Percentiles rank a stretch among this genome's conserved stretches.
Conservation (phyloP, 2,329 filamentous ascomycete genomes). For the Beauveria brongniartii region DNA sequence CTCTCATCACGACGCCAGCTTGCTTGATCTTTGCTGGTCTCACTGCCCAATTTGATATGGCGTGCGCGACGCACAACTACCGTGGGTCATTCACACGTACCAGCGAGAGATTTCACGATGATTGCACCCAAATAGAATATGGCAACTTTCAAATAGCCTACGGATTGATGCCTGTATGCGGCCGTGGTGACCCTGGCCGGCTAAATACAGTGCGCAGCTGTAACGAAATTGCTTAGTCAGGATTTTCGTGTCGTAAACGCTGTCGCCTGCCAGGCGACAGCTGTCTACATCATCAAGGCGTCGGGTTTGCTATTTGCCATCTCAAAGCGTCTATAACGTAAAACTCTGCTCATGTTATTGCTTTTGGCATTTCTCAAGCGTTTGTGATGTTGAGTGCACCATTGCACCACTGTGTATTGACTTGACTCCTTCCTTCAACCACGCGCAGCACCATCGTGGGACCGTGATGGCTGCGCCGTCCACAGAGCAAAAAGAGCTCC, state of each 20-base stretch:
- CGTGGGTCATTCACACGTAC: too few species aligned
- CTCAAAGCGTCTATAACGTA: neutral
- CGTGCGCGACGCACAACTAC: too few species aligned
- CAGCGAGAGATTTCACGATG: too few species aligned
- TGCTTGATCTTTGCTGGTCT: too few species aligned
- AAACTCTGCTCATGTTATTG: neutral
- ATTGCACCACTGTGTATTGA: neutral
- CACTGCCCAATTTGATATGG: too few species aligned
- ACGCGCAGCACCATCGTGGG: neutral
- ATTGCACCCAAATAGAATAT: too few species aligned
- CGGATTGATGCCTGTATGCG: too few species aligned
- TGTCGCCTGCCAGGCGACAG: constrained; percentile 10
- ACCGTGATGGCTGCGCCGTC: constrained; percentile 29
- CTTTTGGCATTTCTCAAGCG: neutral
- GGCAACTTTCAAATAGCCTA: too few species aligned
- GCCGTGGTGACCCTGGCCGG: neutral
- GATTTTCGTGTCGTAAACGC: constrained; percentile 1
- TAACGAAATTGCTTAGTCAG: constrained; percentile 5
- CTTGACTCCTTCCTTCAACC: neutral
- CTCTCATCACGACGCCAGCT: too few species aligned
- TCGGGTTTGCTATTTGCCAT: neutral
- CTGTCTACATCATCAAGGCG: constrained; percentile 1
- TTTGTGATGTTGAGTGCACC: neutral
- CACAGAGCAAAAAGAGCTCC: constrained; percentile 64
- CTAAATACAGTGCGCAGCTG: neutral